Evolutionary conservation across 2,329 filamentous ascomycete genomes (phyloP), one percentile per base, ranked within the genome.

Genomic region (Fusarium succisae): DNA sequence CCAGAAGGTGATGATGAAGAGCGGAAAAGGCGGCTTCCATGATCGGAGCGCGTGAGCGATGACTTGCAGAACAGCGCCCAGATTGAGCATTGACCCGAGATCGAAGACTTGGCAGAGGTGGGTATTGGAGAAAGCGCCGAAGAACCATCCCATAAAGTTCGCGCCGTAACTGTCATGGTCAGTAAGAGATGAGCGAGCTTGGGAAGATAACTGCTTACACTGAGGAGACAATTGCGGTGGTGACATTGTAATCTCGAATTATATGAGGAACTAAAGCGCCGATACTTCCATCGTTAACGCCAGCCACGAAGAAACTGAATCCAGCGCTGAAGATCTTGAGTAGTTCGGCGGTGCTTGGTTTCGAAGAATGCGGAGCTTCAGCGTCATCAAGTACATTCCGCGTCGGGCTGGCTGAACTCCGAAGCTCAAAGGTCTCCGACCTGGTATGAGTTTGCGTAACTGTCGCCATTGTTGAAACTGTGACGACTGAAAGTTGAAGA

Each of bases 301-400:
- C 91, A 0, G 91, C 89, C 37, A 90, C 89, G 76, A 92, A 91
- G 82, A 92, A 92, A 0, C 89, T 90, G 70, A 91, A 87, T 1
- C 86, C 87, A 6, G 88, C 86, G 48, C 87, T 88, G 43, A 87
- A 61, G 6, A 92, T 80, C 76, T 89, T 91, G 41, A 88, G 68
- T 3, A 75, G 8, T 2, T 74, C 64, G 9, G 8, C 14, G 3
- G 15, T 51, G 1, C 32, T 63, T 8, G 68, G 63, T 3, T 72
- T 53, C 13, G 41, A 66, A 2, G 39, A 57, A 37, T 20, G n/a
- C 1, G 24, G 32, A 1, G 64, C 44, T 14, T 62, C 60, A 5
- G 20, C 4, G 3, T 73, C 54, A 22, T 58, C 18, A 3, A 26
- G 28, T 0, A 54, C 38, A 14, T 24, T 8, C 15, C 12, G 45